Base-by-base conservation (phyloP, 202 grass and related monocot species). In the Musa balbisiana region DNA sequence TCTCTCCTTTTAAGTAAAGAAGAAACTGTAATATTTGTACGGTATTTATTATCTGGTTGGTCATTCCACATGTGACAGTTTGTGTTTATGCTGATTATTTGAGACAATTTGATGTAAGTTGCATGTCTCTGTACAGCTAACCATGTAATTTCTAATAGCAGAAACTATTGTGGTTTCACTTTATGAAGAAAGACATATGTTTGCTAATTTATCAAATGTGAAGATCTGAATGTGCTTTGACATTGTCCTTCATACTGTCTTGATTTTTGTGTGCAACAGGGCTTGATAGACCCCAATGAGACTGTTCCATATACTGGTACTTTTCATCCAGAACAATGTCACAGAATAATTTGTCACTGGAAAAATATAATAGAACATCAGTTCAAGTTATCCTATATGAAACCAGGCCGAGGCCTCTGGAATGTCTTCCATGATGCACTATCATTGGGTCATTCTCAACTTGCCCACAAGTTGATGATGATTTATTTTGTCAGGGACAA, bases 401-500 rank as follows among this genome's bases (percentile, higher is more conserved):
- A 70, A 70, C 49, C 8, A 20, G 67, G 67, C 12, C 67, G 3
- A 51, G 67, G 67, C 43, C 50, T 70, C 9, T 70, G 67, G 67
- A 51, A 70, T 43, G 67, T 70, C 11, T n/a, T 70, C 43, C 33
- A 70, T 70, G 67, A 70, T 70, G 67, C 67, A 70, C 67, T 70
- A 49, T 33, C 43, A 70, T 51, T 70, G 49, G 51, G 49, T 51
- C 67, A 51, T 70, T 70, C 67, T 70, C 43, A 70, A 70, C 67
- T 51, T 51, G 1, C 43, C 25, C 17, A 43, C 50, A 70, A 70
- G 26, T 69, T 49, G 49, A 22, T 70, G 54, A 80, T 67, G 15
- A 56, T 59, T 79, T 53, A 83, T 56, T 11, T 58, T 27, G 23
- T 65, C 22, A 25, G 24, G 21, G 50, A 81, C 49, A 66, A 54